Conservation (phyloP, 148 eudicot genomes). For the Camellia lanceoleosa region DNA sequence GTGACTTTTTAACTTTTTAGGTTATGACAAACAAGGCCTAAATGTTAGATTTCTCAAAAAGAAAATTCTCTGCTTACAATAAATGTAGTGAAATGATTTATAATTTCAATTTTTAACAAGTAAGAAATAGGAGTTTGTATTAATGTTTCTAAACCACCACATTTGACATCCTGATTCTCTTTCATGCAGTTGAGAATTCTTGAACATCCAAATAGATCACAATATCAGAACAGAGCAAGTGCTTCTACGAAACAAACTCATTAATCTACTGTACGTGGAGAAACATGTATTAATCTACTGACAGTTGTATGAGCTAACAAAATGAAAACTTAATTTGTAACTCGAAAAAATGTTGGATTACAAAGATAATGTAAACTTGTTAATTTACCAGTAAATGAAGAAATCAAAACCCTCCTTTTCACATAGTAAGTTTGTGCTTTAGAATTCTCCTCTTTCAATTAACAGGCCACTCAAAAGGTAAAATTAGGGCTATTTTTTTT, state of each 20-base stretch:
- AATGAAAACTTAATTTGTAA: not conserved
- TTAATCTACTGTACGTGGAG: not conserved
- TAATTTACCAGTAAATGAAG: not conserved
- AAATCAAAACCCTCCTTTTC: not conserved
- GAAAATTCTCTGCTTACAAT: not conserved
- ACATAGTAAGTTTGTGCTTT: not conserved
- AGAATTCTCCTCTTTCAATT: not conserved
- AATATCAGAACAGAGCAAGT: not conserved
- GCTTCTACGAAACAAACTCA: not conserved
- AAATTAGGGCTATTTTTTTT: not conserved
- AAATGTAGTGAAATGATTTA: not conserved
- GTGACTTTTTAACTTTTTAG: too few species aligned
- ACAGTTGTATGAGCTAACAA: not conserved
- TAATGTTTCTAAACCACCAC: not conserved
- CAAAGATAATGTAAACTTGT: too few species aligned
- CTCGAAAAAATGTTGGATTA: not conserved
- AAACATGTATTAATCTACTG: not conserved
- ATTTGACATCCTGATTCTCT: not conserved
- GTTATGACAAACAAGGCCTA: not conserved
- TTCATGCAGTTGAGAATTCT: constrained; percentile 2
- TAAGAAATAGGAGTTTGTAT: not conserved
- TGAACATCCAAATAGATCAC: not conserved
- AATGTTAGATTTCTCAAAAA: not conserved
- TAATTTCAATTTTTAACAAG: not conserved
- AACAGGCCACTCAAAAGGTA: not conserved